Evolutionary conservation across 2,329 filamentous ascomycete genomes (phyloP), one percentile per base, ranked within the genome.

Genomic region (Penicillium psychrosexuale): DNA sequence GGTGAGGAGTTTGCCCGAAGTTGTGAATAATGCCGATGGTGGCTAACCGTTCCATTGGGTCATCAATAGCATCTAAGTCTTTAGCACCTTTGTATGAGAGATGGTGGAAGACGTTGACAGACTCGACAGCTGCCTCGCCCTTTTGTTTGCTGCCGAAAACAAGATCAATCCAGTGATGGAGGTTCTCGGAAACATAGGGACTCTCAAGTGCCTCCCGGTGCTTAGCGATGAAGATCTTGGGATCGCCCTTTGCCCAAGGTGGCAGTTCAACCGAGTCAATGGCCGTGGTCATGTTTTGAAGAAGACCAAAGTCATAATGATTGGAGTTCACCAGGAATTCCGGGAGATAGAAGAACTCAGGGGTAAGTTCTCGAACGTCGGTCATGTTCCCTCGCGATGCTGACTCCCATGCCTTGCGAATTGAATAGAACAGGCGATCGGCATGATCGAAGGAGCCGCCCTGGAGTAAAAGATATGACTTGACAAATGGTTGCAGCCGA

Each of bases 11-110:
- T 72, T 99, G 94, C 0, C 94, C 94, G 72, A 99, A 99, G 65
- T 97, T 97, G 74, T 99, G 93, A 65, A 99, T 97, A 63, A 97
- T 96, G 33, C 91, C 91, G 51, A 96, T 97, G 0, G 91, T 93
- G 5, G 93, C 90, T 7, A 91, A 80, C 40, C 91, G 83, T 72
- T 97, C 92, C 53, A 93, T 85, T 0, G 90, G 88, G 68, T 97
- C 93, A 8, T 87, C 85, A 57, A 99, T 97, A 49, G 86, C 87
- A 71, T 99, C 94, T 5, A 99, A 78, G 70, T 99, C 90, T 61
- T 90, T 95, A 3, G 93, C 91, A 7, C 94, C 95, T 58, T 92
- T 89, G 68, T 99, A 99, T 0, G 93, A 97, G 19, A 97, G 81
- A 70, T 96, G 90, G 61, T 97, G 93, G 75, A 97, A 99, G 22